Conservation (phyloP, 495 filamentous ascomycete genomes). For the Aspergillus panamensis region DNA sequence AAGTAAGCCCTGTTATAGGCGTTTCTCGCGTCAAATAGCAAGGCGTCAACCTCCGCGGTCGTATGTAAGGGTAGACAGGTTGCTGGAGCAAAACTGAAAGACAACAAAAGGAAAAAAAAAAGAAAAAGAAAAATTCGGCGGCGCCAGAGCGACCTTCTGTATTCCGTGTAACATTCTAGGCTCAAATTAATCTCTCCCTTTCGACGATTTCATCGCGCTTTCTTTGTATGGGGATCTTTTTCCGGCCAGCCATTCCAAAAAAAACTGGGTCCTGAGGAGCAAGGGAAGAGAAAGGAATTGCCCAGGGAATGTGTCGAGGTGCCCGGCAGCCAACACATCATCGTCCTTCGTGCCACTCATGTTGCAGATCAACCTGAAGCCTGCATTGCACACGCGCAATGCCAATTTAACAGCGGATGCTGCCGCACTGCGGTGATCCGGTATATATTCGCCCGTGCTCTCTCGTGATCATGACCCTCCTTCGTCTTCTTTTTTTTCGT, state of each 20-base stretch:
- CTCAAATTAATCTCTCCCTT: neutral
- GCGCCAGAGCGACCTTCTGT: too few species aligned
- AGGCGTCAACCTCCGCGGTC: neutral
- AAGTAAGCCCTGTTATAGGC: neutral
- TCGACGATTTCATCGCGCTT: neutral
- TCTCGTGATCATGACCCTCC: slow-evolving; percentile 8
- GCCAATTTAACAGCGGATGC: slow-evolving; percentile 7
- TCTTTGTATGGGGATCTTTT: neutral
- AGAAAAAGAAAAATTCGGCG: too few species aligned
- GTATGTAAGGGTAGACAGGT: slow-evolving; percentile 6
- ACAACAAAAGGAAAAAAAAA: too few species aligned
- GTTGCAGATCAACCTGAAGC: slow-evolving; percentile 16
- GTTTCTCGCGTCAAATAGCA: neutral
- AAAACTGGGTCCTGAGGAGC: slow-evolving; percentile 4
- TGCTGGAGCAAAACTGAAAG: slow-evolving; percentile 9
- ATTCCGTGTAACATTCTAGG: slow-evolving; percentile 8
- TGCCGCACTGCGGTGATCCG: neutral
- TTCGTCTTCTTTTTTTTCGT: neutral
- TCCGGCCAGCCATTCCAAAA: neutral
- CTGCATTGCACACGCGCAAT: slow-evolving; percentile 20
- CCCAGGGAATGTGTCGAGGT: slow-evolving; percentile 23
- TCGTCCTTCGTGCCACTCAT: slow-evolving; percentile 21
- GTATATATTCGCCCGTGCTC: slow-evolving; percentile 12
- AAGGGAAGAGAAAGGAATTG: slow-evolving; percentile 8
- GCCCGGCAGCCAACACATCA: slow-evolving; percentile 15